Evolutionary conservation across 78 protist genomes (phyloP).

Genomic region (Guillardia theta): DNA sequence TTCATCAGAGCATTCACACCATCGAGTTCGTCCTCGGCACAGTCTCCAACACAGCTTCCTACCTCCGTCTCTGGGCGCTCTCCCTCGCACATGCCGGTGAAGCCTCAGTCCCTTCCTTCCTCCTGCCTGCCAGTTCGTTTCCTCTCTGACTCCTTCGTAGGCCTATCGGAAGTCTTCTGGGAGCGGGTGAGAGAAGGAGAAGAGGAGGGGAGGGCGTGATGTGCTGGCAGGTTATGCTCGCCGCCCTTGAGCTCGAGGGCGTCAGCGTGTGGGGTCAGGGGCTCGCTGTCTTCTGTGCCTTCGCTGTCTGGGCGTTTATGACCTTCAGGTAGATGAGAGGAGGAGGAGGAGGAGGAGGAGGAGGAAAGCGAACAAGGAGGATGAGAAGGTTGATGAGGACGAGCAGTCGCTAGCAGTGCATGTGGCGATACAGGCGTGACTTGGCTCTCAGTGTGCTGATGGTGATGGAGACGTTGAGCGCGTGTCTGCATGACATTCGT

Average conservation of each 20-base stretch:
- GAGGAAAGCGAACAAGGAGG: too few species aligned
- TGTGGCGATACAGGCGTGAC: too few species aligned
- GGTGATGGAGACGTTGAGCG: constrained; percentile 97
- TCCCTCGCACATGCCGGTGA: constrained; percentile 93
- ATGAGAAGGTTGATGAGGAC: too few species aligned
- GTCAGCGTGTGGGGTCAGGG: not conserved
- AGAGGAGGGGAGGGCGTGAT: too few species aligned
- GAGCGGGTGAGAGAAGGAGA: too few species aligned
- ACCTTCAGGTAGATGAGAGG: too few species aligned
- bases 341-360: too few species aligned
- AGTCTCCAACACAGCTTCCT: constrained; percentile 99
- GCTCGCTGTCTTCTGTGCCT: constrained; percentile 61
- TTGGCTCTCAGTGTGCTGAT: too few species aligned
- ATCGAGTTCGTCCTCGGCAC: constrained; percentile 97
- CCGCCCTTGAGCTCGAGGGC: not conserved
- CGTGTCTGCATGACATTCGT: constrained; percentile 99
- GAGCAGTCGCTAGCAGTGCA: too few species aligned
- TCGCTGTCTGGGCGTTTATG: constrained; percentile 85
- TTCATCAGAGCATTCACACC: constrained; percentile 16
- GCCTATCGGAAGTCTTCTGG: not conserved
- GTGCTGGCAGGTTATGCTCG: too few species aligned
- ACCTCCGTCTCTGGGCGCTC: constrained; percentile 99
- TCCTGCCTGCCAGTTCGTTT: not conserved
- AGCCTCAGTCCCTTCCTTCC: not conserved
- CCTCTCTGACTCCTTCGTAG: not conserved